phyloP scores from a whole-genome alignment of 805 yeast genomes.

The Saccharomyces jurei region DNA sequence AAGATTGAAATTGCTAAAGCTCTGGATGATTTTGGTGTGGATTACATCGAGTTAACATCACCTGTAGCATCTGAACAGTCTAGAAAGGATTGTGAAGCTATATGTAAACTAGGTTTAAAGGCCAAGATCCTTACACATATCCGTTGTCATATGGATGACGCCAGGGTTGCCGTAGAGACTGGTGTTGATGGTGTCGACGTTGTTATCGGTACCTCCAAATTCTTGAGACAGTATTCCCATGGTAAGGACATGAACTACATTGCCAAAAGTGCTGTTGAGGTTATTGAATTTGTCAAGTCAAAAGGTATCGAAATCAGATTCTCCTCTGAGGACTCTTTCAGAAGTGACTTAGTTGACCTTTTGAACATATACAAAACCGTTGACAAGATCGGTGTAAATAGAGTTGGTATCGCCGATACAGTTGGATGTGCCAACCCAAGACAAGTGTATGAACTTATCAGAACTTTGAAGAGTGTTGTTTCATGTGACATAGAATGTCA shows the following conservation, averaged over 20 bases:
- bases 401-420: constrained; percentile 98
- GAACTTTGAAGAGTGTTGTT: constrained; percentile 87
- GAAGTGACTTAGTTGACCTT: constrained; percentile 91
- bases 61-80: constrained; percentile 97
- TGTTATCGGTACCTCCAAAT: constrained; percentile 94
- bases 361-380: constrained; percentile 94
- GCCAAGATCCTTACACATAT: constrained; percentile 95
- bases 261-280: constrained; percentile 92
- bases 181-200: constrained; percentile 99
- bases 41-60: constrained; percentile 95
- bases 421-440: constrained; percentile 99
- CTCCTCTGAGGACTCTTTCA: constrained; percentile 93
- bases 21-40: constrained; percentile 94
- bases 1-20: constrained; percentile 96
- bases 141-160: constrained; percentile 98
- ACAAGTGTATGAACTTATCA: constrained; percentile 93
- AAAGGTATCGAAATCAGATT: constrained; percentile 95
- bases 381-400: constrained; percentile 93
- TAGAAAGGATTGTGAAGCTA: constrained; percentile 91
- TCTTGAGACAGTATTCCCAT: constrained; percentile 87
- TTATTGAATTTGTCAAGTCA: constrained; percentile 91
- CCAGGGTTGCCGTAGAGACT: constrained; percentile 90
- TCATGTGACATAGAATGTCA: constrained; percentile 97
- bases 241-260: constrained; percentile 98
- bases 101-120: constrained; percentile 94